Evolutionary conservation across 805 yeast genomes (phyloP), one percentile per base, ranked within the genome.

Genomic region (Barnettozyma californica): DNA sequence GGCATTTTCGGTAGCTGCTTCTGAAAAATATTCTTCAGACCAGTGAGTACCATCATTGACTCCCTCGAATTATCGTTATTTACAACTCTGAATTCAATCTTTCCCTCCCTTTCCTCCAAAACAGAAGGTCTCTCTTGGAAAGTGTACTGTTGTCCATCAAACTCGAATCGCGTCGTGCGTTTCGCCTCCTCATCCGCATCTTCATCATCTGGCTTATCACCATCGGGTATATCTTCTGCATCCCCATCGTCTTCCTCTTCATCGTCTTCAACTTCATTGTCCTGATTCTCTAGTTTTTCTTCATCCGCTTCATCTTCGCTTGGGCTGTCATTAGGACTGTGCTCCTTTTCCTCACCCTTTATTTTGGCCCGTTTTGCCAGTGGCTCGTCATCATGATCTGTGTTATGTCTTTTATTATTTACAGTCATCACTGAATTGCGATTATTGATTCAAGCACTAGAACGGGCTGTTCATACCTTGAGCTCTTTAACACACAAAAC

Each of bases 1-100:
- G 99, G 99, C 99, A 94, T 94, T 68, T 94, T 92, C 2, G 99
- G 99, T 53, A 94, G 76, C 68, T 94, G 99, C 61, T 91, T 91
- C 65, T 94, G 99, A 66, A 94, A 94, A 55, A 94, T 92, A 64
- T 92, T 94, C 68, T 94, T 94, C 53, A 94, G 69, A 1, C 99
- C 99, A 0, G 98, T 94, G 53, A 94, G 71, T 44, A 94, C 92
- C 75, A 94, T 88, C 73, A 94, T 72, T 65, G 80, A 88, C 59
- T 94, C 99, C 52, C 77, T 76, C 2, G 90, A 75, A 62, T 90
- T 88, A 65, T 94, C 98, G 68, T 94, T 92, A 67, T 94, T 94
- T 25, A 94, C 99, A 29, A 94, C 99, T 48, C 98, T 75, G 61
- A 94, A 92, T 65, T 92, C 97, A 51, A 94, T 94, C 57, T 85